Evolutionary conservation across 2,329 filamentous ascomycete genomes (phyloP), one percentile per base, ranked within the genome.

Genomic region (Phaeophleospora eucalypticola): DNA sequence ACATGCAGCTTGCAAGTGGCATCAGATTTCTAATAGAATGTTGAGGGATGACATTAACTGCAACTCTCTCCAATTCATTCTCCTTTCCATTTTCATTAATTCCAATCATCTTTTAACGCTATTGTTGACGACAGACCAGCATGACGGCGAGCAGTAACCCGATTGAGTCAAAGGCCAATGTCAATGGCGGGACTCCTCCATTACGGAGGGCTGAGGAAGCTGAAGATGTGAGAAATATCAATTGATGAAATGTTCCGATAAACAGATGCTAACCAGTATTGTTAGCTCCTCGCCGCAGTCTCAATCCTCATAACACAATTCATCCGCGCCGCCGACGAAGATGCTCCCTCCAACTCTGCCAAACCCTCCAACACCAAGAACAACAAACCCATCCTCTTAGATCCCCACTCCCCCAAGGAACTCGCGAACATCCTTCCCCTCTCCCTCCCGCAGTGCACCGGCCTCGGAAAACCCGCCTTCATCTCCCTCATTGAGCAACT

Each of bases 251-350:
- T n/a, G 27, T 32, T 32, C 27, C 27, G 27, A 8, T n/a, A n/a
- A 32, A 8, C 27, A 32, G 8, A 32, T 8, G n/a, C n/a, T n/a
- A 8, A n/a, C 27, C 27, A 32, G 27, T 8, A 8, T 29, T 12
- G 24, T 18, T 56, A 89, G 86, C 77, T 89, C 38, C 76, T 89
- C 40, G 73, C 78, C 45, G 79, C 84, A 3, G 79, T 90, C 40
- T 79, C 84, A 66, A 70, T 75, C 7, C 74, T 89, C 45, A 78
- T 90, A 47, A 70, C 89, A 16, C 82, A 83, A 0, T 89, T 86
- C 65, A 81, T 91, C 58, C 76, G 72, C 51, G 72, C 77, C n/a
- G 84, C 86, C 34, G 86, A 90, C 66, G 75, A 83, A 46, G 72
- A 78, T 59, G 78, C 82, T 16, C 71, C 75, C 2, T 63, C 68